Conservation (phyloP, 495 filamentous ascomycete genomes). For the Xylaria telfairii region DNA sequence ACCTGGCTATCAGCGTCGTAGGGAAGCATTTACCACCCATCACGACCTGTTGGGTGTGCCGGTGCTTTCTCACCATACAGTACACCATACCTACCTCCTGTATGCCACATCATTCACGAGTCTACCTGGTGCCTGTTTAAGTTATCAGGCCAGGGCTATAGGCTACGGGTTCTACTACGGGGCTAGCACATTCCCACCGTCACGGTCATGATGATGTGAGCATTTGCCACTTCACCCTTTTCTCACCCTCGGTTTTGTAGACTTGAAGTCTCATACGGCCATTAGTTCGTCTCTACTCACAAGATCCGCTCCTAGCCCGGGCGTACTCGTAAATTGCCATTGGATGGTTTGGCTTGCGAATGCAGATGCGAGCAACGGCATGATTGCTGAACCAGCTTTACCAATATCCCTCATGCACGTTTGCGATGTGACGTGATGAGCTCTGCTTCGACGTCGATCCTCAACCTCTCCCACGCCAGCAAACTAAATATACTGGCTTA, state of each 20-base stretch:
- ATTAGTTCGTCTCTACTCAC: constrained; percentile 10
- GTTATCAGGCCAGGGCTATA: background rate
- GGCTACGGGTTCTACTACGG: too few species aligned
- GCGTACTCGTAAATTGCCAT: background rate
- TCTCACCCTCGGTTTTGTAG: background rate
- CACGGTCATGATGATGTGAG: constrained; percentile 1
- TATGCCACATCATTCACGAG: background rate
- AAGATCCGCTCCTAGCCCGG: constrained; percentile 3
- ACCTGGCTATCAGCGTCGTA: background rate
- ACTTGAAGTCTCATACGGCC: background rate
- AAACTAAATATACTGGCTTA: background rate
- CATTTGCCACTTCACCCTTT: background rate
- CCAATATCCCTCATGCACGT: constrained; percentile 19
- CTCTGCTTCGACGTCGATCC: background rate
- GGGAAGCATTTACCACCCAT: constrained; percentile 16
- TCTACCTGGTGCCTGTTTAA: background rate
- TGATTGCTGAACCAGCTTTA: background rate
- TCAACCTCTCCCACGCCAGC: constrained; percentile 2
- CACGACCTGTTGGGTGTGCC: background rate
- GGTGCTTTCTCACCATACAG: background rate
- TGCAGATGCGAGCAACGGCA: constrained; percentile 1
- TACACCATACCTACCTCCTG: too few species aligned
- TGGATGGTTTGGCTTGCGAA: background rate
- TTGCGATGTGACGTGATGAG: constrained; percentile 4
- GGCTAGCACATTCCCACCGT: background rate